Evolutionary conservation across 495 filamentous ascomycete genomes (phyloP), one percentile per base, ranked within the genome.

Genomic region (Talaromyces trachyspermus): DNA sequence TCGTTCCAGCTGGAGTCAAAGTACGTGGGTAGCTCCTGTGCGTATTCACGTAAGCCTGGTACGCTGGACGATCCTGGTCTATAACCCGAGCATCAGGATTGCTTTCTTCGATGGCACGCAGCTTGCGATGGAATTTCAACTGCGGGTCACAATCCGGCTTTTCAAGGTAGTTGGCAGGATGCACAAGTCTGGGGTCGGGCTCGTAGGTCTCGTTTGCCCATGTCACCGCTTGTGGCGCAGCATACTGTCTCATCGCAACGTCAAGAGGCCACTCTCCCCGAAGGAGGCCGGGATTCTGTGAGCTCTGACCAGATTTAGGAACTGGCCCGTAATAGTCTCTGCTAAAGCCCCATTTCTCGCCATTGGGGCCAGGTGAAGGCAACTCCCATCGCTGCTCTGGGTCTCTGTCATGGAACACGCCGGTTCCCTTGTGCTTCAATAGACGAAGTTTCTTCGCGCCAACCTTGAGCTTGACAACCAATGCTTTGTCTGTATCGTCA

Each of bases 11-110:
- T 44, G 14, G 42, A 29, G 25, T 44, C 25, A 17, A 15, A 18
- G n/a, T 44, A 37, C 8, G 19, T 46, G 19, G 44, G 44, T 14
- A 46, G 44, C 30, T 46, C 44, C 44, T 20, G 44, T 46, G 44
- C 19, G 17, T 33, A 11, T 24, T 10, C 2, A 12, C 30, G 20
- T 46, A 46, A 15, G 18, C 30, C 29, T 37, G 18, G 20, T 46
- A 46, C 30, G 29, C 44, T 33, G 20, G 18, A 14, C 14, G 9
- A 14, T 20, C 22, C 17, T 46, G 44, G 20, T 36, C 32, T 11
- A 36, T 8, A 15, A 12, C 44, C n/a, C 44, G 44, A 35, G 32
- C 44, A 23, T n/a, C 44, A 18, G 30, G 12, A 19, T 46, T 25
- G 29, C 12, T 37, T 20, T 46, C 27, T 36, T 46, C 44, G 25